Evolutionary conservation across 768 basidiomycete species (phyloP).

Genomic region (Boletus edulis): DNA sequence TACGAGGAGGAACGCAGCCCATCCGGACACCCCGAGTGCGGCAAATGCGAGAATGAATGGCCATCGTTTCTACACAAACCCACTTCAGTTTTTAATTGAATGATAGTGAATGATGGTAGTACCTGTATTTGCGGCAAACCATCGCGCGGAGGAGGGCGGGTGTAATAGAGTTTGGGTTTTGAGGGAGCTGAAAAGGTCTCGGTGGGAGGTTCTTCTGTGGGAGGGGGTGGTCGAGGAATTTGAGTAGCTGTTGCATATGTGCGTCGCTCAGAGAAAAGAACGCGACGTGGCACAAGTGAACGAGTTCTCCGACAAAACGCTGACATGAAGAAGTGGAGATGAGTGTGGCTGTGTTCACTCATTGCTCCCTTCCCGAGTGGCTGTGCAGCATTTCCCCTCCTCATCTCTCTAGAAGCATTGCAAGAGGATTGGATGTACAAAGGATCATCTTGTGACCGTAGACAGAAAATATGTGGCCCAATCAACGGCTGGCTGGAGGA

Average conservation of each 20-base stretch:
- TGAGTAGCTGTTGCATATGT: constrained; percentile 21
- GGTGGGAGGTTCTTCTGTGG: constrained; percentile 25
- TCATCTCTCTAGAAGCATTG: not conserved
- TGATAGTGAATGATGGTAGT: not conserved
- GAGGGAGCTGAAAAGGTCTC: constrained; percentile 46
- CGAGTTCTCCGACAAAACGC: constrained; percentile 12
- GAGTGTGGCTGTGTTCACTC: constrained; percentile 10
- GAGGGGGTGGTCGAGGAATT: constrained; percentile 28
- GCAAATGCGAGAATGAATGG: constrained; percentile 51
- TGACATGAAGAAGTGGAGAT: constrained; percentile 11
- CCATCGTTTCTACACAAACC: constrained; percentile 44
- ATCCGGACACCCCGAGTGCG: constrained; percentile 54
- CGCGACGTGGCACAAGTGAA: constrained; percentile 3
- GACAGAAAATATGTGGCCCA: not conserved
- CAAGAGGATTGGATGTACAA: not conserved
- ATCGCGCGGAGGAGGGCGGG: constrained; percentile 34
- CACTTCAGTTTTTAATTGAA: not conserved
- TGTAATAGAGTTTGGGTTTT: constrained; percentile 44
- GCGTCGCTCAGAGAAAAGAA: constrained; percentile 8
- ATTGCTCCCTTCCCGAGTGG: not conserved
- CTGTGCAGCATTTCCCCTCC: not conserved
- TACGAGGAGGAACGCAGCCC: constrained; percentile 67
- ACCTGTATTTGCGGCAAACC: constrained; percentile 47
- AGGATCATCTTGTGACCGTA: not conserved
- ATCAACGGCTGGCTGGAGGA: no score